phyloP scores from a whole-genome alignment of 2,329 filamentous ascomycete species.

The Rhytidhysteron rufulum region DNA sequence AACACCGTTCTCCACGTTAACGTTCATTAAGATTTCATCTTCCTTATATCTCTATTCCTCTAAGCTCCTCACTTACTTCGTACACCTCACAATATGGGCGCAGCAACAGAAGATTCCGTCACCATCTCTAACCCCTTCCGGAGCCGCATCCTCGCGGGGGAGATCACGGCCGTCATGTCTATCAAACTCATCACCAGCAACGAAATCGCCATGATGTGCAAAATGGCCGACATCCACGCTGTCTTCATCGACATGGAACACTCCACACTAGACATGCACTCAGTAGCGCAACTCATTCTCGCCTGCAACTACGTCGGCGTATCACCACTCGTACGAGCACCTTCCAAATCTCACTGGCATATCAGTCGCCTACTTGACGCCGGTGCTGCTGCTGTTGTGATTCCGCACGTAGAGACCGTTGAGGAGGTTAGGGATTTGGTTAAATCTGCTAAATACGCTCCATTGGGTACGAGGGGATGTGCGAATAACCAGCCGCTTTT shows the following conservation, averaged over 20 bases:
- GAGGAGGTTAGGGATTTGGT: constrained; percentile 37
- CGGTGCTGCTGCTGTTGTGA: constrained; percentile 39
- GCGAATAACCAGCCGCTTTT: constrained; percentile 36
- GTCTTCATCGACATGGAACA: constrained; percentile 48
- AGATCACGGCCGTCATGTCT: constrained; percentile 26
- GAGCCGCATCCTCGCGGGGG: constrained; percentile 23
- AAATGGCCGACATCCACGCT: constrained; percentile 40
- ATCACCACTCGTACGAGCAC: constrained; percentile 41
- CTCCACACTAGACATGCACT: constrained; percentile 35
- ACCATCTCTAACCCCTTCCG: constrained; percentile 26
- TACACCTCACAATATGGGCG: too few species aligned
- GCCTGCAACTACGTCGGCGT: constrained; percentile 39
- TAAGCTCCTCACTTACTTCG: too few species aligned
- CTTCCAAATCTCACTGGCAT: constrained; percentile 37
- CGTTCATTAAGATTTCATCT: too few species aligned
- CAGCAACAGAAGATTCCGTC: too few species aligned
- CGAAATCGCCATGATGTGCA: constrained; percentile 37
- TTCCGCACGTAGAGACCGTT: constrained; percentile 39
- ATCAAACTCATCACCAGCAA: constrained; percentile 33
- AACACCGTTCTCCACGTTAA: too few species aligned
- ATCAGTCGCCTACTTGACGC: constrained; percentile 39
- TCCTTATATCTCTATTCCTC: too few species aligned
- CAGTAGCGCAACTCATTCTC: constrained; percentile 35
- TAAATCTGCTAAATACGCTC: constrained; percentile 35
- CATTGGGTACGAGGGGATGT: constrained; percentile 34